Base-by-base conservation (phyloP, 2,329 filamentous ascomycete genomes). In the Fusarium sulawesiense region DNA sequence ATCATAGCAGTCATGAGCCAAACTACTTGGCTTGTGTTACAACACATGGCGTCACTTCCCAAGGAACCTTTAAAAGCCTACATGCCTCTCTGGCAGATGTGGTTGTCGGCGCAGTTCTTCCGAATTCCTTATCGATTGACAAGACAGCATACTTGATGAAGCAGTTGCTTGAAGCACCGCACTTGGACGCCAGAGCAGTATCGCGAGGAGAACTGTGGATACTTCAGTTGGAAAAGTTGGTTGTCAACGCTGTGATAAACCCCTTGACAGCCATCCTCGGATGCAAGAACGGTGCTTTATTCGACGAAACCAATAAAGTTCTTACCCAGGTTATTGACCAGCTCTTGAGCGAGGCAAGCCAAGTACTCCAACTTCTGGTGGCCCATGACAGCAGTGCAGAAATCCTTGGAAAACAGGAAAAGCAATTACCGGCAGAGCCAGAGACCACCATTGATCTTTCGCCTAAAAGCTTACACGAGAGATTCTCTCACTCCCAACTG, bases 141-240 rank as follows among this genome's bases (percentile, higher is more conserved):
- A 57, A 64, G 49, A 64, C 72, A 13, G 64, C 74, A 9, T 85
- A 83, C 69, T 73, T 89, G n/a, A 75, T 78, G 12, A 73, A 79
- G 7, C 76, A 81, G 60, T 76, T 89, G 23, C 66, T 81, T 5
- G 60, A 73, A 4, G 82, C 85, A 1, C 80, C 84, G 4, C 73
- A 80, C 20, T 79, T 90, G 4, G 76, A 79, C 14, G 83, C 81
- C 0, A 79, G 73, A 11, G 62, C 73, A 23, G 81, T 86, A 7
- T 67, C 80, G 3, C 76, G 79, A 13, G 66, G 79, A 4, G 83
- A 87, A 47, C 77, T 89, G 18, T 86, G 85, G 83, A 68, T 84
- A 12, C 74, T 85, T n/a, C 94, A 97, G 80, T 86, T 98, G 5
- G 93, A 97, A 75, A 98, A 97, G 78, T 84, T 98, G 2, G 91